Percentiles rank a stretch among this genome's conserved stretches.
These are phyloP conservation scores for Gentiana straminea DNA, from an alignment of 257 asterid genomes.

Conservation along the genomic window DNA sequence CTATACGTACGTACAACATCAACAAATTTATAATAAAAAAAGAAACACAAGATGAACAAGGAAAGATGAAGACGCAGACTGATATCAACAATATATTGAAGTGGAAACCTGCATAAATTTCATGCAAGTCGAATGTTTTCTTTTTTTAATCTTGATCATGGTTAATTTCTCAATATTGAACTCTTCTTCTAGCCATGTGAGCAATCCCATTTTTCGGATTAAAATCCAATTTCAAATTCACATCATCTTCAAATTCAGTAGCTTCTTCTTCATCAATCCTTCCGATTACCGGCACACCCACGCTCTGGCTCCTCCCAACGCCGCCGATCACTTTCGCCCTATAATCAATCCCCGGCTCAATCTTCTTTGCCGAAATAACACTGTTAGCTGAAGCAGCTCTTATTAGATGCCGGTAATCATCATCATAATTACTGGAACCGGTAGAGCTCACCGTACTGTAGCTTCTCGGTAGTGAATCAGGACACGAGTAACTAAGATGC, in stretches of 20 bases:
- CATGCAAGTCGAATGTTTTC: too few species aligned
- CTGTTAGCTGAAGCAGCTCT: slow-evolving; percentile 8
- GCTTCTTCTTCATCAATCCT: slow-evolving; percentile 14
- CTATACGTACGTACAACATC: too few species aligned
- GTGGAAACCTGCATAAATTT: too few species aligned
- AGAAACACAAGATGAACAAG: too few species aligned
- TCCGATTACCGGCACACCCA: slow-evolving; percentile 4
- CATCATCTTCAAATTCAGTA: slow-evolving; percentile 8
- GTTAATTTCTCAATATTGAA: too few species aligned
- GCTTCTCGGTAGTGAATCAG: slow-evolving; percentile 8
- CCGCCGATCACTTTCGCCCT: neutral
- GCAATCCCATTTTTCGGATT: slow-evolving; percentile 5
- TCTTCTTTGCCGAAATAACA: neutral
- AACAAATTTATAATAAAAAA: too few species aligned
- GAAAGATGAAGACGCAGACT: too few species aligned
- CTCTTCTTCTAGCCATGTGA: neutral
- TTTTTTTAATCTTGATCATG: too few species aligned
- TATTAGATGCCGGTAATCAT: slow-evolving; percentile 9
- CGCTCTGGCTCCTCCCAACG: neutral
- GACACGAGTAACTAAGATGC: too few species aligned
- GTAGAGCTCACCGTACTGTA: slow-evolving; percentile 6
- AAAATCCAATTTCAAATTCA: neutral
- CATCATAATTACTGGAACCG: slow-evolving; percentile 3
- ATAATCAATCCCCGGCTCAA: neutral
- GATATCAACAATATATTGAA: too few species aligned